Conservation (phyloP, 148 eudicot species). For the Suaeda aralocaspica region DNA sequence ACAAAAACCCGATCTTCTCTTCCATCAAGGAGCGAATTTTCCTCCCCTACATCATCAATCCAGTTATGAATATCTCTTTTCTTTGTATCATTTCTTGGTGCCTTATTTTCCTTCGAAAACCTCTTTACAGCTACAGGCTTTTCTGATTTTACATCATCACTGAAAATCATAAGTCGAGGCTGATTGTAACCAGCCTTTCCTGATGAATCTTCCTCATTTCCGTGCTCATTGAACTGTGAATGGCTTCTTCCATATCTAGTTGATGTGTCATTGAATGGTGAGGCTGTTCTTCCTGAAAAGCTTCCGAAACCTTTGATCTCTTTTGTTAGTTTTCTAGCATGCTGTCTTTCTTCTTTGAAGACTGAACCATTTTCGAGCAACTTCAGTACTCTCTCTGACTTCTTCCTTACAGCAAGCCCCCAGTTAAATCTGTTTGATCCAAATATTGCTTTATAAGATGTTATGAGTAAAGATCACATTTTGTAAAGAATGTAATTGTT, state of each 20-base stretch:
- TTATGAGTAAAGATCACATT: not conserved
- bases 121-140: conserved; percentile 16
- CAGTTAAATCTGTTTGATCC: conserved; percentile 69
- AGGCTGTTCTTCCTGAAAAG: conserved; percentile 39
- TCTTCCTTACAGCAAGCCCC: conserved; percentile 76
- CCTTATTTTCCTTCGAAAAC: conserved; percentile 53
- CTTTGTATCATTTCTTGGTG: conserved; percentile 28
- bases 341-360: conserved; percentile 69
- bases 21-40: conserved; percentile 38
- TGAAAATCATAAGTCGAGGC: conserved; percentile 1
- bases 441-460: not conserved
- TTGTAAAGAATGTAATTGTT: not conserved
- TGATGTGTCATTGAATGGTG: conserved; percentile 26
- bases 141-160: conserved; percentile 17
- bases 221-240: conserved; percentile 61
- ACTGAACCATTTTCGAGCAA: conserved; percentile 59
- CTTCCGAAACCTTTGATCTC: conserved; percentile 94
- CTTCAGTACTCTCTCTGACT: conserved; percentile 59
- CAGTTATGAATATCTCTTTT: conserved; percentile 26
- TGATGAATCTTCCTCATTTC: conserved; percentile 28
- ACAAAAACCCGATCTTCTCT: conserved; percentile 13
- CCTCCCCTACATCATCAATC: conserved; percentile 26
- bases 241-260: conserved; percentile 45
- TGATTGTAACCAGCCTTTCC: not conserved
- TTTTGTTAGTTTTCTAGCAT: conserved; percentile 64